phyloP scores from a whole-genome alignment of 495 filamentous ascomycete genomes.

The Penicillium lividum region DNA sequence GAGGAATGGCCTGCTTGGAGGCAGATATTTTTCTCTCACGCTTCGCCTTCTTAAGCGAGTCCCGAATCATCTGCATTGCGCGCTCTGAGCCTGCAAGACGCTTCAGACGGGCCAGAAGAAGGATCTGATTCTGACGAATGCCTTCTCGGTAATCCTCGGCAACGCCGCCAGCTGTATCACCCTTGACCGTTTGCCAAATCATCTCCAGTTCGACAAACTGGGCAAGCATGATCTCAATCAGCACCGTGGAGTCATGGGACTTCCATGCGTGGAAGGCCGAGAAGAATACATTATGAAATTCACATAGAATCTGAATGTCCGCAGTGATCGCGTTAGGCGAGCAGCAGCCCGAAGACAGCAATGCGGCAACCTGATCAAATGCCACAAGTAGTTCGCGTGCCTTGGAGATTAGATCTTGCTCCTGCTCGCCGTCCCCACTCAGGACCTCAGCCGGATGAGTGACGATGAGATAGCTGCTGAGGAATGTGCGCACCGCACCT shows the following conservation, averaged over 20 bases:
- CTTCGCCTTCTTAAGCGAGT: constrained; percentile 78
- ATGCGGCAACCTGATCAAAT: constrained; percentile 74
- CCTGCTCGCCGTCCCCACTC: constrained; percentile 79
- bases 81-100: constrained; percentile 80
- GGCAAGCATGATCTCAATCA: constrained; percentile 93
- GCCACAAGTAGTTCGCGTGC: constrained; percentile 79
- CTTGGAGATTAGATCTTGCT: constrained; percentile 88
- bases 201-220: constrained; percentile 94
- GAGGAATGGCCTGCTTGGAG: constrained; percentile 62
- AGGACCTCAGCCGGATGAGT: constrained; percentile 91
- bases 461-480: constrained; percentile 89
- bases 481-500: constrained; percentile 81
- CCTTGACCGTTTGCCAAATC: constrained; percentile 95
- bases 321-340: constrained; percentile 38
- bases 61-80: constrained; percentile 78
- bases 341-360: constrained; percentile 57
- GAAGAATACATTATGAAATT: constrained; percentile 77
- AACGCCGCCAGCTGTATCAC: constrained; percentile 81
- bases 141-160: constrained; percentile 88
- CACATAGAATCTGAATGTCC: constrained; percentile 49
- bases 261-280: constrained; percentile 97
- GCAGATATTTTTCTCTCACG: constrained; percentile 59
- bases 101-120: constrained; percentile 85
- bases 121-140: constrained; percentile 89
- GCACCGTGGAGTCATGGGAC: constrained; percentile 75